Evolutionary conservation across 2,329 filamentous ascomycete genomes (phyloP).

Genomic region (Verticillium zaregamsianum): DNA sequence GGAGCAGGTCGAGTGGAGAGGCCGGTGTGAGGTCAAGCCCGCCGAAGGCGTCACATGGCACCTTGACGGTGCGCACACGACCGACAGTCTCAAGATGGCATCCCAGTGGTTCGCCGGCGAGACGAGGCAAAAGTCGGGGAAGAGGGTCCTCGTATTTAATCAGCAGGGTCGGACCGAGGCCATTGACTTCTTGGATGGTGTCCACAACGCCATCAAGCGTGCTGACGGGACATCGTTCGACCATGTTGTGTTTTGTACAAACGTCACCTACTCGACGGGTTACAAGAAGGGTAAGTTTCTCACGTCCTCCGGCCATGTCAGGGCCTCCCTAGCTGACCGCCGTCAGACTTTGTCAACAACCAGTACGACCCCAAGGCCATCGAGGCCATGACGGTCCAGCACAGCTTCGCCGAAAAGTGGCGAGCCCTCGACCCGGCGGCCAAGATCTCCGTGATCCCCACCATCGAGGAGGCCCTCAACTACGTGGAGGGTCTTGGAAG

Average conservation of each 20-base stretch:
- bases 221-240: conserved; percentile 49
- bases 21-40: conserved; percentile 64
- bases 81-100: conserved; percentile 81
- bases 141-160: conserved; percentile 75
- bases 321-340: conserved; percentile 6
- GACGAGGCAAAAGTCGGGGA: conserved; percentile 30
- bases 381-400: conserved; percentile 47
- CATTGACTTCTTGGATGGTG: conserved; percentile 46
- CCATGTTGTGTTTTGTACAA: conserved; percentile 80
- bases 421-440: conserved; percentile 39
- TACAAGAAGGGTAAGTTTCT: conserved; percentile 38
- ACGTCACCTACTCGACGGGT: conserved; percentile 54
- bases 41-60: conserved; percentile 68
- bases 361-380: conserved; percentile 49
- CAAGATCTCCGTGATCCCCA: conserved; percentile 41
- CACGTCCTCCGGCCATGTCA: not conserved
- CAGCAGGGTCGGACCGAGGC: conserved; percentile 61
- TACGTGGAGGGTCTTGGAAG: conserved; percentile 34
- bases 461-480: conserved; percentile 52
- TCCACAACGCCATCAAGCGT: conserved; percentile 32
- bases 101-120: conserved; percentile 73
- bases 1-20: conserved; percentile 71
- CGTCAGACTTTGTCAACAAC: conserved; percentile 51
- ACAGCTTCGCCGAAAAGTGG: conserved; percentile 50
- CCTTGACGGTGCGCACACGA: conserved; percentile 89